Base-by-base conservation (phyloP, 257 asterid genomes). In the Plantago major region DNA sequence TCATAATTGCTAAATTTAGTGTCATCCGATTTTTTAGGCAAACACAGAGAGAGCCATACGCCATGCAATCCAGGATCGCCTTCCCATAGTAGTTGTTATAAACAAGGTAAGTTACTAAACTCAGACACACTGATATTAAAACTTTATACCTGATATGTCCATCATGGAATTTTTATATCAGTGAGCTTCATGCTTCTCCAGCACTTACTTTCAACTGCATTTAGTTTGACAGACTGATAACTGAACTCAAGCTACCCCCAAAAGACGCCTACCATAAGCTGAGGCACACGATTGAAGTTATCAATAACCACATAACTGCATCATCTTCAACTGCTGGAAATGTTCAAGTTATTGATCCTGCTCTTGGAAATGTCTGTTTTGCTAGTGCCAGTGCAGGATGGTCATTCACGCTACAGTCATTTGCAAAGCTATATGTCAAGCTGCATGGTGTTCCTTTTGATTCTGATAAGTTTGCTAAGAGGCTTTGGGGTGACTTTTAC, bases 331-430 rank as follows among this genome's bases (percentile, higher is more conserved):
- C 89, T 46, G 97, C 95, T 74, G 96, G 96, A 52, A 73, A 73
- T 66, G 91, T 80, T 70, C 97, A 86, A 76, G 78, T 82, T 51
- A 62, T 92, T 58, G 95, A 89, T 71, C 99, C 99, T 38, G 84
- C 68, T 10, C 46, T 78, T 51, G 98, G 96, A 47, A 91, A 91
- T 64, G 94, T 91, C 56, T 91, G 96, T 74, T 91, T 91, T 55
- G 98, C 96, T 71, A 84, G 95, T 81, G 90, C 88, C n/a, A 86
- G 74, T 70, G 99, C 95, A 18, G 96, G 97, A 70, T 86, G 99
- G 97, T 86, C 94, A 1, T 89, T 92, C 78, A 86, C 99, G 56
- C 73, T 92, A 76, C 90, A 78, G 72, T 92, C 99, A 9, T 92
- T 92, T 76, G 96, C 97, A 45, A 92, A 89, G 81, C 83, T 92